phyloP scores from a whole-genome alignment of 1,284 basidiomycete species.

The Ceraceosorus guamensis region DNA sequence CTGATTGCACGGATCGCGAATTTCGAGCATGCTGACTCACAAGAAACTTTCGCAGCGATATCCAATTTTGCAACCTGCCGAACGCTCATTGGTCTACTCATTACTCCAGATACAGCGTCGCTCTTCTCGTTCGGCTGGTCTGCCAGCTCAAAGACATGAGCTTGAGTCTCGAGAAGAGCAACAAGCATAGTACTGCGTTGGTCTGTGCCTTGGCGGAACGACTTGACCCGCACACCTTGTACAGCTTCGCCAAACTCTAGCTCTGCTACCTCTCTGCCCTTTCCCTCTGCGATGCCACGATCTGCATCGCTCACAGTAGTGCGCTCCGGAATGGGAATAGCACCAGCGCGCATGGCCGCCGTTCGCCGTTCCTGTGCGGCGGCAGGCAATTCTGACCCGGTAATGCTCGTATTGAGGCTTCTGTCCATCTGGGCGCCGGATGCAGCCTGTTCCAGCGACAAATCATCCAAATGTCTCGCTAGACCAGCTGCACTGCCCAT shows the following conservation, averaged over 20 bases:
- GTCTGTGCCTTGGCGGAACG: constrained; percentile 8
- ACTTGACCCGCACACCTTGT: constrained; percentile 22
- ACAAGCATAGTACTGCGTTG: constrained; percentile 14
- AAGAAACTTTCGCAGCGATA: not conserved
- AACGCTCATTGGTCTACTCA: not conserved
- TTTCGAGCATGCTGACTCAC: no score
- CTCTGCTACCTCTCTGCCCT: constrained; percentile 29
- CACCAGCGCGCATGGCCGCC: no score
- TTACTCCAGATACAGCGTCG: no score
- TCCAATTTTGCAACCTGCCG: not conserved
- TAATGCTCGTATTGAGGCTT: no score
- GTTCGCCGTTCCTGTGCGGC: no score
- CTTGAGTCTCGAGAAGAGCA: constrained; percentile 25
- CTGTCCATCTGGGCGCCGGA: no score
- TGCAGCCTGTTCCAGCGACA: no score
- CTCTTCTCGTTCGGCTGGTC: no score
- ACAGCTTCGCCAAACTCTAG: constrained; percentile 38
- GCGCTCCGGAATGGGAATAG: not conserved
- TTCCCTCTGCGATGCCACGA: not conserved
- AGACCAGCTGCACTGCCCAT: no score
- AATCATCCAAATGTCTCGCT: no score
- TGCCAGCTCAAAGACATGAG: constrained; percentile 29
- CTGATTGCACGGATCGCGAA: no score
- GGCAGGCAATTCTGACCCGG: no score
- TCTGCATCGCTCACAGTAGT: not conserved